Conservation (phyloP, 495 filamentous ascomycete genomes). For the Massariosphaeria phaeospora region DNA sequence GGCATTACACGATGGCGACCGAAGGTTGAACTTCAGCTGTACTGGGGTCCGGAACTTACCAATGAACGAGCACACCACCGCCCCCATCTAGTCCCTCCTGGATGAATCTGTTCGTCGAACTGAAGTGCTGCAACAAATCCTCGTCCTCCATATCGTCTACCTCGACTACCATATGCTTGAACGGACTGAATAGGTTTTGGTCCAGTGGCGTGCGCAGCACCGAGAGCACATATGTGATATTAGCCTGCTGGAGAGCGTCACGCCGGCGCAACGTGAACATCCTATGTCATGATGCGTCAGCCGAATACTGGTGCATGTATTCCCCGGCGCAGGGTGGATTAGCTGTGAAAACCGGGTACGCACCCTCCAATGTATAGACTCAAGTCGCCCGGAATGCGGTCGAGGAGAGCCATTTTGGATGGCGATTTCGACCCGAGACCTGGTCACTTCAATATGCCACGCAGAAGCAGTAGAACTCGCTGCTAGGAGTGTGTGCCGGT, state of each 20-base stretch:
- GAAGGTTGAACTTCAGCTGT: constrained; percentile 33
- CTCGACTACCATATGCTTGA: constrained; percentile 69
- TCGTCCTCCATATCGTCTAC: constrained; percentile 85
- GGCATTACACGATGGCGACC: constrained; percentile 15
- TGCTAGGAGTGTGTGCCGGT: neutral
- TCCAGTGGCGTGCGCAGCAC: constrained; percentile 60
- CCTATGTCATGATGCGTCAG: constrained; percentile 45
- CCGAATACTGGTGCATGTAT: too few species aligned
- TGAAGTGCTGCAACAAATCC: constrained; percentile 76
- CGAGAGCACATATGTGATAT: constrained; percentile 89
- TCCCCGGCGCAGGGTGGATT: neutral
- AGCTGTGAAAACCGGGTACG: constrained; percentile 37
- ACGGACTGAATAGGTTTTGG: constrained; percentile 50
- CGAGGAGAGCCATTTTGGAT: constrained; percentile 44
- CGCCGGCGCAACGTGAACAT: constrained; percentile 69
- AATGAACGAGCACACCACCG: constrained; percentile 68
- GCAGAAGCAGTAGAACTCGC: too few species aligned
- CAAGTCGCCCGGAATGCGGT: constrained; percentile 60
- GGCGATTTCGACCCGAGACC: too few species aligned
- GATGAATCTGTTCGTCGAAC: constrained; percentile 73
- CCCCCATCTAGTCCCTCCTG: constrained; percentile 64
- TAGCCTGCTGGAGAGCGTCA: constrained; percentile 59
- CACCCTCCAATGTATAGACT: constrained; percentile 84
- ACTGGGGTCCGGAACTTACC: constrained; percentile 47
- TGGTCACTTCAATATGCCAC: too few species aligned